Evolutionary conservation across 106 monocot genomes (phyloP).

Genomic region (Vanilla planifolia): DNA sequence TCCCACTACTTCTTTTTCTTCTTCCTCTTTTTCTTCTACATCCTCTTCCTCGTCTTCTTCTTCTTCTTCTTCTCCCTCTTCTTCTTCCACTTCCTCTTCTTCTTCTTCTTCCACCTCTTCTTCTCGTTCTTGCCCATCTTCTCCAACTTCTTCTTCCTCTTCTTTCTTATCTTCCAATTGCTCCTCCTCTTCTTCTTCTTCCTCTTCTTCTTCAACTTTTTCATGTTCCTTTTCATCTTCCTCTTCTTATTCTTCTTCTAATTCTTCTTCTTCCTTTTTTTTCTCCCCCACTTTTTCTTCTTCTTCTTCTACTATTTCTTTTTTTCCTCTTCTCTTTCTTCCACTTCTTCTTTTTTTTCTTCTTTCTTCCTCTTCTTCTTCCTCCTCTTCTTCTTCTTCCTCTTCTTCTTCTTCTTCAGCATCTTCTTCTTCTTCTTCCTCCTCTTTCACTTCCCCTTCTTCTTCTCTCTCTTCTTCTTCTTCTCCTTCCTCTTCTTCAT

Average conservation of each 20-base stretch:
- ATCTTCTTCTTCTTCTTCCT: too few relatives aligned
- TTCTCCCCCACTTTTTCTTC: too few relatives aligned
- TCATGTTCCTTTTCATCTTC: too few relatives aligned
- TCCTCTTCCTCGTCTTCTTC: too few relatives aligned
- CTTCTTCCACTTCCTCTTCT: neutral
- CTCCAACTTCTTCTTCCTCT: too few relatives aligned
- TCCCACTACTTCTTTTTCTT: too few relatives aligned
- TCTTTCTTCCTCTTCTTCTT: neutral
- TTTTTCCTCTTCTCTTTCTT: neutral
- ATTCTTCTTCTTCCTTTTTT: too few relatives aligned
- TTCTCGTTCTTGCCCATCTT: neutral
- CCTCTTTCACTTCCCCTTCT: too few relatives aligned
- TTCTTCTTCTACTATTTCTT: neutral
- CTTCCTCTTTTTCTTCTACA: too few relatives aligned
- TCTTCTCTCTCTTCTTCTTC: neutral
- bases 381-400: neutral
- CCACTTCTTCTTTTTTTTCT: neutral
- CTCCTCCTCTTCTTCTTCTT: neutral
- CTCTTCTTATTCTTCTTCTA: too few relatives aligned
- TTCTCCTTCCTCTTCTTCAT: neutral
- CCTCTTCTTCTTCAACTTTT: neutral
- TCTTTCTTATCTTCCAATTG: too few relatives aligned
- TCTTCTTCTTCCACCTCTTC: neutral
- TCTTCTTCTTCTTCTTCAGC: too few relatives aligned
- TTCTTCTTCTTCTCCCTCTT: neutral